Base-by-base conservation (phyloP, 257 asterid genomes). In the Salvia hispanica region DNA sequence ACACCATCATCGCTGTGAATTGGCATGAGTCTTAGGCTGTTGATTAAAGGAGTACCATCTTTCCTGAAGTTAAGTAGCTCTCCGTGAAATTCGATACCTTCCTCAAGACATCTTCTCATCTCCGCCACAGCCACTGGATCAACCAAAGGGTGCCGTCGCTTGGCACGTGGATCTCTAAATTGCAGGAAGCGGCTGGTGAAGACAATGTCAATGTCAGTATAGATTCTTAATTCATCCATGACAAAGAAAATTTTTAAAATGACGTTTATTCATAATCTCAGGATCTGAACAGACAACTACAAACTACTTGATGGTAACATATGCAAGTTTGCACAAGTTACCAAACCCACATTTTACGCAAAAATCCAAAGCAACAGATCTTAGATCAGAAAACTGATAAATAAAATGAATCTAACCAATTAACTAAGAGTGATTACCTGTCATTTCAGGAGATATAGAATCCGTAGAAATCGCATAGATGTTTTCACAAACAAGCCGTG, bases 21-120 rank as follows among this genome's bases (percentile, higher is more conserved):
- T 1, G 96, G 96, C 51, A 74, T 81, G 43, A 92, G 91, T 55
- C 96, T 74, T 40, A 92, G 85, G 81, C 89, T 83, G 78, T 89
- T 92, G 74, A 92, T 82, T 56, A 92, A 48, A 33, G 98, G 91
- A 33, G 95, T 89, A 7, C 98, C 98, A 61, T 92, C 96, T 78
- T 92, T 92, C 74, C 86, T 81, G 84, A 92, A 92, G 84, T 92
- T 92, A 52, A 92, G 92, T 65, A 92, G 88, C 86, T 92, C 96
- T 18, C 98, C 98, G 76, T 85, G 92, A 81, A 92, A 92, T 68
- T 84, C 96, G 56, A 81, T 74, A 46, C 98, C 98, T 75, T 89
- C 85, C 68, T 84, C 81, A 9, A 92, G 88, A 71, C 98, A 89
- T 77, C 96, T 85, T 79, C 89, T 77, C 34, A 92, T 92, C 88